Evolutionary conservation across 1,139 yeast genomes (phyloP).

Genomic region (Lodderomyces parapsilosis): DNA sequence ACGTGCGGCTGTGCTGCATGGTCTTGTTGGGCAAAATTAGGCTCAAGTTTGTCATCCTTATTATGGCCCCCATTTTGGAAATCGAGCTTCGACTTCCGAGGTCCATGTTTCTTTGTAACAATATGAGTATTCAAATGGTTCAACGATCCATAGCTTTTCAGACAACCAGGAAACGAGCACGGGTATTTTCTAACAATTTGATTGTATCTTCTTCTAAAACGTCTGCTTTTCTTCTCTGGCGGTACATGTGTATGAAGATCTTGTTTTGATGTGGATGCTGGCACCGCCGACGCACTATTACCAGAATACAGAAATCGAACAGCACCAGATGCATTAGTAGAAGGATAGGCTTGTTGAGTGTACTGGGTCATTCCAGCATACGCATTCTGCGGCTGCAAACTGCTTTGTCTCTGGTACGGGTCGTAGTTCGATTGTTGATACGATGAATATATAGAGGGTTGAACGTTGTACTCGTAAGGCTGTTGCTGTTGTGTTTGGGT

Average conservation of each 20-base stretch:
- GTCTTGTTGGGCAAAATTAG: constrained; percentile 2
- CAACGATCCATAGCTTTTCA: constrained; percentile 72
- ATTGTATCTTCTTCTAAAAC: constrained; percentile 67
- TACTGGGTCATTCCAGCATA: constrained; percentile 4
- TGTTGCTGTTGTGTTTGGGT: constrained; percentile 3
- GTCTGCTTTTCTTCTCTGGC: constrained; percentile 25
- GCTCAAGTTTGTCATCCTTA: constrained; percentile 8
- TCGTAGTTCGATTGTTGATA: constrained; percentile 8
- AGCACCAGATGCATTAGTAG: not conserved
- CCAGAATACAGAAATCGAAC: constrained; percentile 6
- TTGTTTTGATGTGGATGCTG: not conserved
- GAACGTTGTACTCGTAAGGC: constrained; percentile 5
- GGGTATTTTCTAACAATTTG: constrained; percentile 68
- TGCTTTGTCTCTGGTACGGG: constrained; percentile 6
- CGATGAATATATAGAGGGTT: constrained; percentile 3
- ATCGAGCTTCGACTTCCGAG: constrained; percentile 66
- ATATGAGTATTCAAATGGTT: constrained; percentile 80
- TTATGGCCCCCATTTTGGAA: constrained; percentile 35
- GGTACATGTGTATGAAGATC: constrained; percentile 15
- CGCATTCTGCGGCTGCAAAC: constrained; percentile 4
- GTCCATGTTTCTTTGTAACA: constrained; percentile 69
- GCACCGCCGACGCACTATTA: not conserved
- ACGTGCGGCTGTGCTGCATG: not conserved
- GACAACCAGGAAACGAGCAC: constrained; percentile 61
- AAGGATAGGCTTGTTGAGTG: constrained; percentile 2